These are phyloP conservation scores for Hypericum perforatum DNA, from an alignment of 345 rosid species.

Conservation along the genomic window DNA sequence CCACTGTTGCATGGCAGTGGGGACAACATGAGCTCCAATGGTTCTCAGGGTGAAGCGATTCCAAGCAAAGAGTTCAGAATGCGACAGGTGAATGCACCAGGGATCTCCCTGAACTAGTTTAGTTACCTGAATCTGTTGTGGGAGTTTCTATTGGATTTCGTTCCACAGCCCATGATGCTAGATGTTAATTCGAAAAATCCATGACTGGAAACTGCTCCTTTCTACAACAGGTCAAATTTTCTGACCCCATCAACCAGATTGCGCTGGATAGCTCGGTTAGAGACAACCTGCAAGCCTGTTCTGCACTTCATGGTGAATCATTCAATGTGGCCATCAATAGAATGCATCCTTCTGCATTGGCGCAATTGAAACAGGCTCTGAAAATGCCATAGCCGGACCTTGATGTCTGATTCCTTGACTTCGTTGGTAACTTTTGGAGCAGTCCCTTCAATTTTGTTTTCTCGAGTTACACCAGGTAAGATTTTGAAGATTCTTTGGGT, in stretches of 20 bases:
- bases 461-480: too few species aligned
- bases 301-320: conserved; percentile 75
- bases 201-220: not conserved
- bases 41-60: conserved; percentile 50
- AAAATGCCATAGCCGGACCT: conserved; percentile 46
- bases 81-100: conserved; percentile 51
- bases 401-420: not conserved
- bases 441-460: too few species aligned
- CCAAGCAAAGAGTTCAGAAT: conserved; percentile 71
- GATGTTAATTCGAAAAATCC: not conserved
- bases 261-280: conserved; percentile 71
- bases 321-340: conserved; percentile 62
- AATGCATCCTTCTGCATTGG: conserved; percentile 76
- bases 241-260: conserved; percentile 73
- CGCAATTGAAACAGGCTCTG: conserved; percentile 85
- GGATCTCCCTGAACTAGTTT: too few species aligned
- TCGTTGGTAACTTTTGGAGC: too few species aligned
- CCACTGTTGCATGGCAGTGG: conserved; percentile 35
- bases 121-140: too few species aligned
- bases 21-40: conserved; percentile 53
- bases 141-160: too few species aligned
- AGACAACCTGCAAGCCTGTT: conserved; percentile 80
- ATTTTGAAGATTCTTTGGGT: too few species aligned
- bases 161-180: not conserved
- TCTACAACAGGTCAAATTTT: conserved; percentile 46